Percentiles rank a stretch among this genome's conserved stretches.
Conservation (phyloP, 371 early-diverging fungal species). For the Saksenaea oblongispora region DNA sequence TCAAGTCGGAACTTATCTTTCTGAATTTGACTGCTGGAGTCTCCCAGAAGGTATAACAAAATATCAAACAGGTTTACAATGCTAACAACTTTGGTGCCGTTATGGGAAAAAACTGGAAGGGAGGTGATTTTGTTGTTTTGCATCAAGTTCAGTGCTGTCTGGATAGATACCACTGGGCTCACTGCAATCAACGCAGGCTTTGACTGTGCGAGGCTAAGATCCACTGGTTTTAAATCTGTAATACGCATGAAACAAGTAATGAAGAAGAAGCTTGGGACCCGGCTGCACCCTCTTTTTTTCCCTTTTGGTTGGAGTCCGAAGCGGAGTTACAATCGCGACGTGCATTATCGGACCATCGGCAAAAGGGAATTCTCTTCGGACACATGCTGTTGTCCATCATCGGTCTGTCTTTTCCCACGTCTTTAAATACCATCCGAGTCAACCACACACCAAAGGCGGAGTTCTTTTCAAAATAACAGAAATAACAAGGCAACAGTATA, state of each 20-base stretch:
- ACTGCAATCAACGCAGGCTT: slow-evolving; percentile 51
- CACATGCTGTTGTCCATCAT: no score
- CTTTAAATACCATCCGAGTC: no score
- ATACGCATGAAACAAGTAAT: slow-evolving; percentile 9
- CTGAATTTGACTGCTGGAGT: slow-evolving; percentile 25
- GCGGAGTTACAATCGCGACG: no score
- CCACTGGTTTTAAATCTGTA: slow-evolving; percentile 35
- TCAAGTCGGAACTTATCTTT: slow-evolving; percentile 40
- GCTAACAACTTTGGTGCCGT: slow-evolving; percentile 50
- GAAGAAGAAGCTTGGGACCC: slow-evolving; percentile 2
- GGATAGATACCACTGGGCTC: slow-evolving; percentile 49
- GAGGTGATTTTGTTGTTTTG: slow-evolving; percentile 51
- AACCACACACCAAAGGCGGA: no score
- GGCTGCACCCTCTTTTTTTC: neutral
- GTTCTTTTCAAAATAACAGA: no score
- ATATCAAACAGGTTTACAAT: slow-evolving; percentile 62
- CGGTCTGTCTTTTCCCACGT: no score
- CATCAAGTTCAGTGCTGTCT: slow-evolving; percentile 49
- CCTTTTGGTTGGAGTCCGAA: no score
- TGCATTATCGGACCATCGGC: no score
- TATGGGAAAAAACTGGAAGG: slow-evolving; percentile 61
- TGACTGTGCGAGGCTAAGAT: slow-evolving; percentile 34
- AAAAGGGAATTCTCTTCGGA: no score
- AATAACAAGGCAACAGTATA: no score
- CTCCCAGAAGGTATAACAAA: slow-evolving; percentile 44